These are phyloP conservation scores for Haplosporangium sp. DNA, from an alignment of 371 early-diverging fungal genomes.

Conservation along the genomic window DNA sequence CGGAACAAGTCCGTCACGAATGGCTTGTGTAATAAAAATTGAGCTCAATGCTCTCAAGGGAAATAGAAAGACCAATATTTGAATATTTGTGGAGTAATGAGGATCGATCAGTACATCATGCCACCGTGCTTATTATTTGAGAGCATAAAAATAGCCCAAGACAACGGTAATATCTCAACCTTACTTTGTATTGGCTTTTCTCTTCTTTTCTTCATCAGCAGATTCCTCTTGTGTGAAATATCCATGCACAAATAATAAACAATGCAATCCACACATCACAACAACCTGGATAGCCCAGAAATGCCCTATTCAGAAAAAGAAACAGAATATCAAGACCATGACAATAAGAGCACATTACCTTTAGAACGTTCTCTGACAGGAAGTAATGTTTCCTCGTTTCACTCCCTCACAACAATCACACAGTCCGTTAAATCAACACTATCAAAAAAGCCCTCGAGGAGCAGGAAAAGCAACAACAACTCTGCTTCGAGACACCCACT, in stretches of 20 bases:
- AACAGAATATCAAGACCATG: slow-evolving; percentile 36
- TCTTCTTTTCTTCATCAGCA: not conserved
- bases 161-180: no score
- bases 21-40: no score
- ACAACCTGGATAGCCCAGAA: not conserved
- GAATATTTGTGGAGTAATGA: no score
- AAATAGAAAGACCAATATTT: no score
- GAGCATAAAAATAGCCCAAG: no score
- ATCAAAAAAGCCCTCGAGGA: slow-evolving; percentile 9
- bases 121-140: no score
- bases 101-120: no score
- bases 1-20: no score
- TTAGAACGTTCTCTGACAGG: slow-evolving; percentile 12
- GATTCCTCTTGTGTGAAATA: not conserved
- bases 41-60: no score
- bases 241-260: not conserved
- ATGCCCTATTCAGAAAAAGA: slow-evolving; percentile 31
- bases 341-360: not conserved
- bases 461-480: not conserved
- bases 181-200: not conserved
- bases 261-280: not conserved
- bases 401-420: slow-evolving; percentile 5
- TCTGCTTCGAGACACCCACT: not conserved
- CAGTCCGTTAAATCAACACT: not conserved
- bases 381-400: slow-evolving; percentile 6